Conservation (phyloP, 352 stramenopile species). For the Chrysophaeum taylorii region DNA sequence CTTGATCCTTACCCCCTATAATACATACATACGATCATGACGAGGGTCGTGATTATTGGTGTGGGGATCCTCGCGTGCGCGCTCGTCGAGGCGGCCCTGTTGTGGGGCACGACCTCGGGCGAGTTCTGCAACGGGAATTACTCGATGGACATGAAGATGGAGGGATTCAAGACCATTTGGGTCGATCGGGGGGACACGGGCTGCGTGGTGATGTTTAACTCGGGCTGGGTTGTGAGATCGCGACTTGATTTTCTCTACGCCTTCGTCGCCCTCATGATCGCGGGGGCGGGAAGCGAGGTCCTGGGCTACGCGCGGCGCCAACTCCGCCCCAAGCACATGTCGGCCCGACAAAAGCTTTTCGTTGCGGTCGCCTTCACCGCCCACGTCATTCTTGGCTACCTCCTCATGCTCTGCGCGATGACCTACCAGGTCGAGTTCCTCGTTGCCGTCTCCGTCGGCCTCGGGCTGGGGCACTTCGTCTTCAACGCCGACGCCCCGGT, state of each 20-base stretch:
- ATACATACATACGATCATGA: too few relatives aligned
- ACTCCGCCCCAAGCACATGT: not conserved
- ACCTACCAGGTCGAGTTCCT: slow-evolving; percentile 6
- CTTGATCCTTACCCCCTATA: too few relatives aligned
- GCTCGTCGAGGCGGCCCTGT: not conserved
- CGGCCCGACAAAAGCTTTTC: not conserved
- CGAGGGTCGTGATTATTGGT: too few relatives aligned
- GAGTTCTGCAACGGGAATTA: not conserved
- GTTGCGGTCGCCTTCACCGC: not conserved
- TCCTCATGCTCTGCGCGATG: slow-evolving; percentile 8
- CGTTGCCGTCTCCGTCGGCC: not conserved
- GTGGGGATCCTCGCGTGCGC: not conserved
- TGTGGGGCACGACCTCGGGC: not conserved
- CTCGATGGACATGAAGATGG: slow-evolving; percentile 5
- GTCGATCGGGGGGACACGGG: not conserved
- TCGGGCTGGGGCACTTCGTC: not conserved
- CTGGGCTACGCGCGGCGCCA: not conserved
- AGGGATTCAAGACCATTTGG: not conserved
- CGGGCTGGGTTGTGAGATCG: not conserved
- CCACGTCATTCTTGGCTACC: not conserved
- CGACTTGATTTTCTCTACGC: not conserved
- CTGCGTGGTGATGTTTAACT: slow-evolving; percentile 1
- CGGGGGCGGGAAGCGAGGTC: not conserved
- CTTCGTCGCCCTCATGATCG: not conserved
- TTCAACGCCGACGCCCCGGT: not conserved